Base-by-base conservation (phyloP, 257 asterid genomes). In the Capsicum chinense region DNA sequence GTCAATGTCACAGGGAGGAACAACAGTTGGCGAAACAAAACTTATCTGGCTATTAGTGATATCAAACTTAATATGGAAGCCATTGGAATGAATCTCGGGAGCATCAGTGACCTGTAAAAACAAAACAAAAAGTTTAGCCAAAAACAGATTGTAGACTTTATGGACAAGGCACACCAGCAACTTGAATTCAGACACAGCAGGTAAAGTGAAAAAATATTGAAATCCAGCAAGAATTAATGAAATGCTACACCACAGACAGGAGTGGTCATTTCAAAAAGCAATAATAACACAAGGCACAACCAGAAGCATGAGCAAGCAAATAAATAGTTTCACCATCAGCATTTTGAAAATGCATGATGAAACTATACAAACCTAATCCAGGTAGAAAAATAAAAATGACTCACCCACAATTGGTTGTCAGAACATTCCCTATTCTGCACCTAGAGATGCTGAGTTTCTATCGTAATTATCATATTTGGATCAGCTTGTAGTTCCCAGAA, bases 1-100 rank as follows among this genome's bases (percentile, higher is more conserved):
- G 85, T 90, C 91, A 85, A 92, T 87, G 87, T 96, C 97, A 90
- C 97, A 90, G 52, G 98, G 92, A 87, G 99, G 95, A 80, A 96
- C 89, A 79, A 88, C 86, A 58, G 97, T 93, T 79, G 99, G 99
- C 83, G 94, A 89, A 89, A 96, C 92, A 89, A 96, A 96, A 86
- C 99, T 98, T 87, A 96, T 96, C 89, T 94, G 97, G 89, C 99
- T 98, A 66, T 89, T 89, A 14, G 93, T 91, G 85, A 93, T 88
- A 89, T 96, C 99, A 88, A 94, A 96, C 88, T 94, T 94, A 58
- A 96, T 90, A 86, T 94, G 98, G 87, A 93, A 93, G 86, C 98
- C 98, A 86, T 93, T 93, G 82, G 98, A 95, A 87, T 95, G 99
- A 80, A 95, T 94, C 87, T 95, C 99, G 35, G 99, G 99, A 85